These are phyloP conservation scores for Cutaneotrichosporon cutaneum DNA, from an alignment of 1,284 basidiomycete species.

Conservation along the genomic window DNA sequence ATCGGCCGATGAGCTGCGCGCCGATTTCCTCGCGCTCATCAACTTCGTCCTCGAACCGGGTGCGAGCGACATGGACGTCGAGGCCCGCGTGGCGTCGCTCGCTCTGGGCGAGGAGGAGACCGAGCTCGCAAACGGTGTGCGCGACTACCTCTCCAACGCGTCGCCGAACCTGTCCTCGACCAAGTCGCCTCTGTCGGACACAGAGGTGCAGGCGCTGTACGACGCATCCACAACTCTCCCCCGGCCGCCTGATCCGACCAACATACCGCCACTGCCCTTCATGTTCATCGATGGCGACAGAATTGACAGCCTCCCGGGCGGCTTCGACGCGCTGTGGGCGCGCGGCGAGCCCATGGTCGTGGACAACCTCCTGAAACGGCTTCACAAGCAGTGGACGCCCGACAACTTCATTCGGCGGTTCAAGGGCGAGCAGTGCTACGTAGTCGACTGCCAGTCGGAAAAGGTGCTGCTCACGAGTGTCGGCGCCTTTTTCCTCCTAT, in stretches of 20 bases:
- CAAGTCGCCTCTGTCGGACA: slow-evolving; percentile 4
- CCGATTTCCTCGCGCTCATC: slow-evolving; percentile 47
- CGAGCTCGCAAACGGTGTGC: slow-evolving; percentile 17
- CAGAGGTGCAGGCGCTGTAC: slow-evolving; percentile 28
- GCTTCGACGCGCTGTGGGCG: slow-evolving; percentile 70
- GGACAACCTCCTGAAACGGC: slow-evolving; percentile 62
- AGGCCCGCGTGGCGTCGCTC: slow-evolving; percentile 30
- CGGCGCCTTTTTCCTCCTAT: slow-evolving; percentile 73
- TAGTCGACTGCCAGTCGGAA: slow-evolving; percentile 77
- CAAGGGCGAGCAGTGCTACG: slow-evolving; percentile 65
- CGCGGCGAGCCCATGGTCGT: slow-evolving; percentile 74
- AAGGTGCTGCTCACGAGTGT: slow-evolving; percentile 64
- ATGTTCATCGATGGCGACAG: slow-evolving; percentile 57
- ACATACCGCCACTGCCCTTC: slow-evolving; percentile 38
- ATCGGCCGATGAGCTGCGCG: slow-evolving; percentile 63
- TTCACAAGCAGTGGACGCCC: slow-evolving; percentile 74
- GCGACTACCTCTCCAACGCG: slow-evolving; percentile 11
- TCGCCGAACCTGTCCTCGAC: neutral
- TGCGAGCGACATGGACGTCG: slow-evolving; percentile 21
- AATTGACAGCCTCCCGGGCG: slow-evolving; percentile 57
- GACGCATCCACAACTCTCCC: slow-evolving; percentile 17
- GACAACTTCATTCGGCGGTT: slow-evolving; percentile 72
- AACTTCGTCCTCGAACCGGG: slow-evolving; percentile 36
- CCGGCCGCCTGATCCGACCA: slow-evolving; percentile 38
- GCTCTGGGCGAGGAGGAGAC: slow-evolving; percentile 29